phyloP scores from a whole-genome alignment of 441 rosid species.

The Brassica hybrid region DNA sequence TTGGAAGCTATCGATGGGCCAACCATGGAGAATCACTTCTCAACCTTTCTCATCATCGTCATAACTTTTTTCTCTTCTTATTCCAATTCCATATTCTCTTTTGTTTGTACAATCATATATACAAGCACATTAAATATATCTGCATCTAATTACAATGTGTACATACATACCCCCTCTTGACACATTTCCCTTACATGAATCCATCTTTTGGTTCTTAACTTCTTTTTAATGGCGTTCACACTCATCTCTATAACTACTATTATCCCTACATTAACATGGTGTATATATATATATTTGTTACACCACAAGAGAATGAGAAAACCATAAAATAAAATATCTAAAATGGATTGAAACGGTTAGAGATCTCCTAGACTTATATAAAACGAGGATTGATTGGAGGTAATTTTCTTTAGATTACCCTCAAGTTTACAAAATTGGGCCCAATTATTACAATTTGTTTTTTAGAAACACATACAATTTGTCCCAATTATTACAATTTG shows the following conservation, averaged over 20 bases:
- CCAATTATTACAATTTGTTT: background rate
- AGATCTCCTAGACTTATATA: no score
- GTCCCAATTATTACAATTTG: no score
- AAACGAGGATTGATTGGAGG: background rate
- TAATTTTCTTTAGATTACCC: background rate
- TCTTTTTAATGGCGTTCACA: slow-evolving; percentile 39
- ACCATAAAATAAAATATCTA: background rate
- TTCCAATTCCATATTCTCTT: slow-evolving; percentile 38
- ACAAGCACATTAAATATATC: no score
- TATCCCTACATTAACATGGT: no score
- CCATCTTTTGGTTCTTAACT: slow-evolving; percentile 44
- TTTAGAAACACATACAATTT: no score
- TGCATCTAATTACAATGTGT: background rate
- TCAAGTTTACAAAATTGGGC: background rate
- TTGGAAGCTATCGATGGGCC: slow-evolving; percentile 46
- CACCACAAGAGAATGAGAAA: background rate
- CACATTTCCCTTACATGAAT: slow-evolving; percentile 42
- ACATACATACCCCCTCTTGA: slow-evolving; percentile 30
- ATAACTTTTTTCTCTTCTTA: slow-evolving; percentile 42
- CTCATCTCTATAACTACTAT: slow-evolving; percentile 2
- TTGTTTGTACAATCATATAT: background rate
- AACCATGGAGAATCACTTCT: slow-evolving; percentile 45
- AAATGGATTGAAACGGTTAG: background rate
- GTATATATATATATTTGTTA: background rate
- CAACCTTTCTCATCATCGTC: slow-evolving; percentile 48